Conservation (phyloP, 2,329 filamentous ascomycete genomes). For the Ramichloridium luteum region DNA sequence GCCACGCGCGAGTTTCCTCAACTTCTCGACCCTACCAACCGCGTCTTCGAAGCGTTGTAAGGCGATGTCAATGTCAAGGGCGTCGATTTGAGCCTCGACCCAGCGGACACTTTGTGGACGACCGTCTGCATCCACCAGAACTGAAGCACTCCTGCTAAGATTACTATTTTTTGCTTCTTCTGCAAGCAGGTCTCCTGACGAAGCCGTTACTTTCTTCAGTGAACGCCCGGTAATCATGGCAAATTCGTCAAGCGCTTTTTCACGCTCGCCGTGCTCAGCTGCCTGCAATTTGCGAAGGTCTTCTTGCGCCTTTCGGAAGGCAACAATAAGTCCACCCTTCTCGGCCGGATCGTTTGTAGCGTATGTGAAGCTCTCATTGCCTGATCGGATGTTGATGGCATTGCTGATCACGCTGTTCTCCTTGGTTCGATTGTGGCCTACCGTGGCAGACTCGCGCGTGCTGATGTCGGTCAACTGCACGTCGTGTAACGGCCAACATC, state of each 20-base stretch:
- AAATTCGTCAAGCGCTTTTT: constrained; percentile 41
- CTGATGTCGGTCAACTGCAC: constrained; percentile 87
- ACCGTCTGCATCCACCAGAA: constrained; percentile 90
- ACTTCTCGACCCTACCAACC: constrained; percentile 70
- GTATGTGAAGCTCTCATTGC: constrained; percentile 87
- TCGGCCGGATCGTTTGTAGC: constrained; percentile 61
- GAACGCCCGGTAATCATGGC: constrained; percentile 31
- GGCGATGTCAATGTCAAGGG: constrained; percentile 90
- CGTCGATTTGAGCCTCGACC: constrained; percentile 91
- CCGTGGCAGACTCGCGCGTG: constrained; percentile 19
- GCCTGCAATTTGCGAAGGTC: constrained; percentile 76
- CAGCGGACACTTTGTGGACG: constrained; percentile 92
- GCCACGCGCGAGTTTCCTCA: constrained; percentile 64
- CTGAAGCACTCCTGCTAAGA: constrained; percentile 27
- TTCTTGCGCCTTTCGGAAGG: constrained; percentile 85
- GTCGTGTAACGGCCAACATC: constrained; percentile 87
- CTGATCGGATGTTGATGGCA: constrained; percentile 81
- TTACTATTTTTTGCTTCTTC: constrained; percentile 12
- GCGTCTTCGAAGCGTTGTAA: constrained; percentile 79
- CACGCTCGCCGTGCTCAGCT: constrained; percentile 75
- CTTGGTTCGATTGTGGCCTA: constrained; percentile 24
- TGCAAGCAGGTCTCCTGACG: constrained; percentile 34
- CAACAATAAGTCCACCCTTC: constrained; percentile 70
- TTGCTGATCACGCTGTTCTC: constrained; percentile 51
- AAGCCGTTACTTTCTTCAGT: constrained; percentile 42